These are phyloP conservation scores for Diplodia corticola DNA, from an alignment of 2,329 filamentous ascomycete species.

Conservation along the genomic window DNA sequence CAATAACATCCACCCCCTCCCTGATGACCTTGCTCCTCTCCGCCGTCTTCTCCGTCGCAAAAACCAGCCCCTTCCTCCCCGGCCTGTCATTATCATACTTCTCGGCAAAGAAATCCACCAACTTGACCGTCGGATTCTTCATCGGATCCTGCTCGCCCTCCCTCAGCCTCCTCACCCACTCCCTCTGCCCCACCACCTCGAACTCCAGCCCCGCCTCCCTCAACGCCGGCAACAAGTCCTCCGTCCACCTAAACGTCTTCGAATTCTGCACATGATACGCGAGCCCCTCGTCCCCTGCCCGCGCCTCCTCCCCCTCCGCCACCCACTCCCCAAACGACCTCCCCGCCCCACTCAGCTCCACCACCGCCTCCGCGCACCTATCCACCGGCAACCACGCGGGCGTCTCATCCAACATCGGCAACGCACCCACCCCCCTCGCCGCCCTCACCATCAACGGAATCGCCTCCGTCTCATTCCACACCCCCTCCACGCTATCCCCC, in stretches of 20 bases:
- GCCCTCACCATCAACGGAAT: slow-evolving; percentile 53
- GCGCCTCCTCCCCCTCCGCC: neutral
- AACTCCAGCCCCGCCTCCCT: slow-evolving; percentile 42
- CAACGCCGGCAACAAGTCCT: slow-evolving; percentile 55
- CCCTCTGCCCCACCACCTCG: slow-evolving; percentile 28
- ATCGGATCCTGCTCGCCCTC: slow-evolving; percentile 48
- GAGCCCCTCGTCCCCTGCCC: neutral
- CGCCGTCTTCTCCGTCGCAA: slow-evolving; percentile 19
- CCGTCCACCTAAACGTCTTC: slow-evolving; percentile 52
- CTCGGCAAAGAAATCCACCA: slow-evolving; percentile 54
- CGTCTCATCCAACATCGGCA: slow-evolving; percentile 47
- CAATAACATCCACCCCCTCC: slow-evolving; percentile 22
- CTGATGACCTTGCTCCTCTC: slow-evolving; percentile 3
- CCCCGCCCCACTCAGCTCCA: slow-evolving; percentile 36
- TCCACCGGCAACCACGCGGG: slow-evolving; percentile 45
- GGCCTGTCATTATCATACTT: slow-evolving; percentile 48
- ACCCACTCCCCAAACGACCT: neutral
- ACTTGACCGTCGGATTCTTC: slow-evolving; percentile 50
- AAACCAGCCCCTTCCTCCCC: slow-evolving; percentile 40
- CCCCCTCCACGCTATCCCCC: slow-evolving; percentile 47
- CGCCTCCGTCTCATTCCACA: slow-evolving; percentile 54
- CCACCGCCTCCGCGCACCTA: slow-evolving; percentile 43
- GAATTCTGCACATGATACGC: slow-evolving; percentile 56
- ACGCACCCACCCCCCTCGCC: slow-evolving; percentile 47
- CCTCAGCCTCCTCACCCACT: slow-evolving; percentile 33